These are phyloP conservation scores for Tagetes patula DNA, from an alignment of 129 eudicot species.

Conservation along the genomic window DNA sequence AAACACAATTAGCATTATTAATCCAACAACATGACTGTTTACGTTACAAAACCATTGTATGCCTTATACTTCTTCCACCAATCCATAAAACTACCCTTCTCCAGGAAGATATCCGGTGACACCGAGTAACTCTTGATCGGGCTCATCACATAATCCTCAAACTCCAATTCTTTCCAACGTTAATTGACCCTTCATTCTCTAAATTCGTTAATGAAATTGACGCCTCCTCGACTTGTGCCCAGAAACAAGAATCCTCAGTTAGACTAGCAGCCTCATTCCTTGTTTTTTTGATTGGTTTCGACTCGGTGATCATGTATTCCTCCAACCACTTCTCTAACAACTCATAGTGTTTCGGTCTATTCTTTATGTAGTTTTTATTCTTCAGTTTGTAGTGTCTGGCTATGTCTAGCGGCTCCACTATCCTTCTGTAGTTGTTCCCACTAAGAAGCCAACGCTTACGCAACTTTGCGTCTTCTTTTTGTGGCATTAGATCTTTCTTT, in stretches of 20 bases:
- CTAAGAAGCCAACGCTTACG: constrained; percentile 34
- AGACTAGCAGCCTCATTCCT: constrained; percentile 34
- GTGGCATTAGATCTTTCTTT: constrained; percentile 41
- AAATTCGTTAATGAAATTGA: constrained; percentile 20
- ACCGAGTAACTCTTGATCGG: constrained; percentile 23
- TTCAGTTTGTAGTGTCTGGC: constrained; percentile 42
- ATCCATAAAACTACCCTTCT: constrained; percentile 40
- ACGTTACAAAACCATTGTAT: not conserved
- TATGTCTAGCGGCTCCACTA: constrained; percentile 56
- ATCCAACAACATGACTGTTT: not conserved
- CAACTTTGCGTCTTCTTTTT: constrained; percentile 32
- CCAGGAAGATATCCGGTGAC: constrained; percentile 42
- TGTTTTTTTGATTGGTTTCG: not conserved
- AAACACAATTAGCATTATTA: not conserved
- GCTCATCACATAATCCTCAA: constrained; percentile 42
- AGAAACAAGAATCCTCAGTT: constrained; percentile 57
- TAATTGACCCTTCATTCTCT: constrained; percentile 7
- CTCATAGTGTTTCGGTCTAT: constrained; percentile 39
- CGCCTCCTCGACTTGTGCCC: constrained; percentile 67
- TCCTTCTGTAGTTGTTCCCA: constrained; percentile 51
- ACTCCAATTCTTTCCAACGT: constrained; percentile 10
- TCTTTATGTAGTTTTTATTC: constrained; percentile 22
- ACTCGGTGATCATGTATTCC: constrained; percentile 15
- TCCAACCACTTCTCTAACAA: constrained; percentile 44
- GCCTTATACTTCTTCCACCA: constrained; percentile 46